Evolutionary conservation across 1,284 basidiomycete species (phyloP).

Genomic region (Moniliophthora roreri): DNA sequence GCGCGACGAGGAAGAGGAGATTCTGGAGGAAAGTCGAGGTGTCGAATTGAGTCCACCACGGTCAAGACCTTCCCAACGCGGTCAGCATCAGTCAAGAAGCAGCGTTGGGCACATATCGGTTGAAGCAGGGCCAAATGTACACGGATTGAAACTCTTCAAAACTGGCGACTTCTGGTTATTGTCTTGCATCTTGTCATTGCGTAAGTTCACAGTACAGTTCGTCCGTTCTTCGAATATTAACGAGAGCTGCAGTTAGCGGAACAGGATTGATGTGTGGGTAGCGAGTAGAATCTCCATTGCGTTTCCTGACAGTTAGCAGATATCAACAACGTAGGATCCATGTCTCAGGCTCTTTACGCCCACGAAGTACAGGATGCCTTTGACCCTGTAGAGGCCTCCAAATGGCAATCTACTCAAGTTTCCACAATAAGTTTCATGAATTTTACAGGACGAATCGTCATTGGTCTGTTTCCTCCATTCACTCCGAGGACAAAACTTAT

Average conservation of each 20-base stretch:
- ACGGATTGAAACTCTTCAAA: slow-evolving; percentile 32
- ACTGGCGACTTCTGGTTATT: slow-evolving; percentile 74
- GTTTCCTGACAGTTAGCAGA: slow-evolving; percentile 39
- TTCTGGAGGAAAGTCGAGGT: slow-evolving; percentile 14
- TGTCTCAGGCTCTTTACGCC: slow-evolving; percentile 82
- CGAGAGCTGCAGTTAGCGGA: slow-evolving; percentile 63
- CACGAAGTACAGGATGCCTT: slow-evolving; percentile 55
- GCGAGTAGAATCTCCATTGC: background rate
- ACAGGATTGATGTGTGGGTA: slow-evolving; percentile 85
- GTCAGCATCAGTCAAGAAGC: slow-evolving; percentile 8
- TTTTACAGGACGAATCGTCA: slow-evolving; percentile 76
- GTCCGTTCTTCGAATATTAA: background rate
- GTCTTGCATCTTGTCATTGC: slow-evolving; percentile 66
- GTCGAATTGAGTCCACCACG: slow-evolving; percentile 13
- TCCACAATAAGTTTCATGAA: slow-evolving; percentile 85
- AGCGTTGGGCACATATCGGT: slow-evolving; percentile 9
- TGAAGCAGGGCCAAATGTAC: slow-evolving; percentile 32
- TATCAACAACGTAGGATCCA: slow-evolving; percentile 95
- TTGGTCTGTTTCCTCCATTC: slow-evolving; percentile 44
- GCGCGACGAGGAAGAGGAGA: slow-evolving; percentile 20
- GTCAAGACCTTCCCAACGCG: background rate
- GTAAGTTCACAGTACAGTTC: slow-evolving; percentile 42
- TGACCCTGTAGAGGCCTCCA: slow-evolving; percentile 64
- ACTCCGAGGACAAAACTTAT: background rate
- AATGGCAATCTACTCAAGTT: slow-evolving; percentile 85